Evolutionary conservation across 2,329 filamentous ascomycete species (phyloP).

Genomic region (Botrytis tulipae): DNA sequence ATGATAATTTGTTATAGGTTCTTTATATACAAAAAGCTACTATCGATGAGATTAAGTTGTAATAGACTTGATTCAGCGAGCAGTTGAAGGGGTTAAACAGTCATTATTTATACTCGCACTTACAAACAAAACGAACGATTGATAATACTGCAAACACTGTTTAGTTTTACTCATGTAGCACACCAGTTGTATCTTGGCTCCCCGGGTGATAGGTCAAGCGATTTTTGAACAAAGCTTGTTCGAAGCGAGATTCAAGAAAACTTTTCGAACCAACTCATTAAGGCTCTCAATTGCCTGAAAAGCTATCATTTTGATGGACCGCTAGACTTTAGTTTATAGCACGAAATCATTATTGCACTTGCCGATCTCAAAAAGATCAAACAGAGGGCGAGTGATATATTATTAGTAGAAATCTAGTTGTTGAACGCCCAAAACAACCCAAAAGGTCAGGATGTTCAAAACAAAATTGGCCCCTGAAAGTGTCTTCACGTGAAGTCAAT

Average conservation of each 20-base stretch:
- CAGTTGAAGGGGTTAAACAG: neutral
- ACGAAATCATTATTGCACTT: too few species aligned
- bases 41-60: neutral
- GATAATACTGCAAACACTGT: neutral
- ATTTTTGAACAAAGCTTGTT: neutral
- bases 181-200: neutral
- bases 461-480: neutral
- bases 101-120: neutral
- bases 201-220: neutral
- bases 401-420: neutral
- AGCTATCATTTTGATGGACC: neutral
- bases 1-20: neutral
- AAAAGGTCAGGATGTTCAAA: neutral
- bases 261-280: neutral
- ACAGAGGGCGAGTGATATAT: too few species aligned
- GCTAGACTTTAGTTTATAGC: neutral
- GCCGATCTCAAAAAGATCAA: neutral
- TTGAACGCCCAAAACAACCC: neutral
- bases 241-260: neutral
- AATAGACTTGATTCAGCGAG: neutral
- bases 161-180: neutral
- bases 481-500: neutral
- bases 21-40: neutral
- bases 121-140: neutral
- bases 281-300: neutral